Evolutionary conservation across 352 stramenopile species (phyloP).

Genomic region (Phytophthora tentaculata): DNA sequence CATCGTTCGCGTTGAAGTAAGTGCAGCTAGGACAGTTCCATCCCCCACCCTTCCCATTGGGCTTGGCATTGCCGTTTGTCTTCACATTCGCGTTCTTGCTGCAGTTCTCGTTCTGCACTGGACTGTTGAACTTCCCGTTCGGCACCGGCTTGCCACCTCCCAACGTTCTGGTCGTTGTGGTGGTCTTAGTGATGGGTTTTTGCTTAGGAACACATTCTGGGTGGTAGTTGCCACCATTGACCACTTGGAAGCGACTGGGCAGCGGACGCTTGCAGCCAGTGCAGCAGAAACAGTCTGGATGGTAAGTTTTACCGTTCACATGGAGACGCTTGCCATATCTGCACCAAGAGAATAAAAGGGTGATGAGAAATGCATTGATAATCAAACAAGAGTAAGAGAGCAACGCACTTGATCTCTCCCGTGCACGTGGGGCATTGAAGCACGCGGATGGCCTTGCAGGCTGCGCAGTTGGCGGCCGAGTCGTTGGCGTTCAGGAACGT

Average conservation of each 20-base stretch:
- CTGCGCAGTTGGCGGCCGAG: slow-evolving; percentile 37
- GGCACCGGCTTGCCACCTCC: not conserved
- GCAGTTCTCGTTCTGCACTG: slow-evolving; percentile 8
- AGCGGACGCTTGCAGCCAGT: slow-evolving; percentile 39
- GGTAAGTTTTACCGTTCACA: slow-evolving; percentile 48
- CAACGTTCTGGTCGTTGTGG: slow-evolving; percentile 20
- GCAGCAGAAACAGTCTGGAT: slow-evolving; percentile 61
- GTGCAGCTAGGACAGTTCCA: slow-evolving; percentile 49
- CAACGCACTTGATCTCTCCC: slow-evolving; percentile 40
- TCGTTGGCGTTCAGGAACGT: slow-evolving; percentile 55
- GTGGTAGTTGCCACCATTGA: slow-evolving; percentile 50
- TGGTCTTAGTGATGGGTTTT: slow-evolving; percentile 23
- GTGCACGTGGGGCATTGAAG: slow-evolving; percentile 48
- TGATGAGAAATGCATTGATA: slow-evolving; percentile 14
- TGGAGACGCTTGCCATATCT: slow-evolving; percentile 51
- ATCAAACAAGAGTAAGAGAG: too few relatives aligned
- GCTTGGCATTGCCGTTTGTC: not conserved
- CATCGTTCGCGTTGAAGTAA: slow-evolving; percentile 41
- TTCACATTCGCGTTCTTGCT: slow-evolving; percentile 27
- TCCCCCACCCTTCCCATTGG: slow-evolving; percentile 1
- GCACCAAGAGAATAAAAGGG: slow-evolving; percentile 1
- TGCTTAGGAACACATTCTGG: slow-evolving; percentile 40
- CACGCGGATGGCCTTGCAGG: slow-evolving; percentile 51
- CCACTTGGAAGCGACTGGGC: slow-evolving; percentile 48
- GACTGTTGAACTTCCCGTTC: slow-evolving; percentile 10